Conservation (phyloP, 345 rosid species). For the Salix dunnii region DNA sequence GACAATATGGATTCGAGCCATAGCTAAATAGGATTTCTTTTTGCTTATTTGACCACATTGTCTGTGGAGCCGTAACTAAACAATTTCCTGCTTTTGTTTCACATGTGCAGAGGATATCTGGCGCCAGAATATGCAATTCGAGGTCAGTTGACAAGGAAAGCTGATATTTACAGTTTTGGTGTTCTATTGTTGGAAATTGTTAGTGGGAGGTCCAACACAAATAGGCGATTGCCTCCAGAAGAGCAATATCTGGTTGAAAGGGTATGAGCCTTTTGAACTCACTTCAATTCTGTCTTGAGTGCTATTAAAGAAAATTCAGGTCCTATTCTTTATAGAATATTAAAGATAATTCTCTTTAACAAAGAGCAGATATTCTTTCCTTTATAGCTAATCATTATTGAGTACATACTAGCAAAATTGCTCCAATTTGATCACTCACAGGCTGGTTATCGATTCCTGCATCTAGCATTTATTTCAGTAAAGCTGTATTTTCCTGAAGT, state of each 20-base stretch:
- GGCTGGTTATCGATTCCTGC: neutral
- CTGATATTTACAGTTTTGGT: conserved; percentile 72
- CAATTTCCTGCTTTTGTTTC: neutral
- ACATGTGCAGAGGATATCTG: conserved; percentile 52
- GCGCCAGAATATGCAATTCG: conserved; percentile 76
- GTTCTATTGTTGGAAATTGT: conserved; percentile 63
- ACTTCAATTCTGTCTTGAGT: neutral
- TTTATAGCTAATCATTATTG: neutral
- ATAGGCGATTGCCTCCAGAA: conserved; percentile 35
- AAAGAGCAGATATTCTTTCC: neutral
- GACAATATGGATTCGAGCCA: neutral
- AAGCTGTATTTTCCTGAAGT: neutral
- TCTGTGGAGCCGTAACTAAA: neutral
- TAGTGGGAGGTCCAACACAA: conserved; percentile 56
- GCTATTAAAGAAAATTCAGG: neutral
- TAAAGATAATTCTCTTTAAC: neutral
- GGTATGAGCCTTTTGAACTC: conserved; percentile 31
- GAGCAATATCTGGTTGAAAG: conserved; percentile 62
- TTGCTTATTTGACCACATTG: neutral
- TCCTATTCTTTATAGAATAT: neutral
- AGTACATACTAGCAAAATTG: neutral
- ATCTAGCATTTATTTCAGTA: neutral
- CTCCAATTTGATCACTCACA: neutral
- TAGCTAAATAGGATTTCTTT: neutral
- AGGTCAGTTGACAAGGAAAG: conserved; percentile 66